Evolutionary conservation across 257 asterid genomes (phyloP), one percentile per base, ranked within the genome.

Genomic region (Ajuga chamaepitys): DNA sequence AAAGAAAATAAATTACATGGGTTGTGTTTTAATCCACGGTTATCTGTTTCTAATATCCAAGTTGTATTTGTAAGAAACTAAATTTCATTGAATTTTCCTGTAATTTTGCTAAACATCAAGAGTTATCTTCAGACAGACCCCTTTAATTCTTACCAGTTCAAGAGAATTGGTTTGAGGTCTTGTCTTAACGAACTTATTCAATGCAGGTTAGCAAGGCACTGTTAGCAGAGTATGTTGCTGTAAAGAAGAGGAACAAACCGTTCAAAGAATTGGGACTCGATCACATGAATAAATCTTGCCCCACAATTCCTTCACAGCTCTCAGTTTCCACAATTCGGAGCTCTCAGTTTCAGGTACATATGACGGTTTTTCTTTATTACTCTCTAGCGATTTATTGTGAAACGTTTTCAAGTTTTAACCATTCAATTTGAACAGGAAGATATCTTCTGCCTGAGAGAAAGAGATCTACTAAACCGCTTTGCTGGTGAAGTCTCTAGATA

Each of bases 191-290:
- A 74, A 18, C 50, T 53, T 20, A 21, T 48, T 25, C 55, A 28
- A 28, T 75, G 71, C 84, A 94, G 98, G 95, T 94, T 12, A 88
- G 99, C 81, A 94, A 94, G 87, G 92, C 96, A 40, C 83, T 94
- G 46, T 68, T 94, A 50, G 95, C 81, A 22, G 96, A 86, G 82
- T 94, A 76, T 61, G 75, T 79, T 20, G 67, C 78, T 0, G 92
- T 81, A 9, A 88, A 83, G 53, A 85, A 41, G 85, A 83, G 71
- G 69, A 83, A 80, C 73, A 86, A 75, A 37, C 97, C 96, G 0
- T 90, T 81, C 74, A 78, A 77, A 76, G 89, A 85, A n/a, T 81
- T 94, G 81, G 99, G 99, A 41, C 89, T 94, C 58, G 95, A 88
- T 42, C 97, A 94, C 81, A 88, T 94, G 97, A 94, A 90, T 72